Evolutionary conservation across 768 basidiomycete species (phyloP).

Genomic region (Zangia roseola): DNA sequence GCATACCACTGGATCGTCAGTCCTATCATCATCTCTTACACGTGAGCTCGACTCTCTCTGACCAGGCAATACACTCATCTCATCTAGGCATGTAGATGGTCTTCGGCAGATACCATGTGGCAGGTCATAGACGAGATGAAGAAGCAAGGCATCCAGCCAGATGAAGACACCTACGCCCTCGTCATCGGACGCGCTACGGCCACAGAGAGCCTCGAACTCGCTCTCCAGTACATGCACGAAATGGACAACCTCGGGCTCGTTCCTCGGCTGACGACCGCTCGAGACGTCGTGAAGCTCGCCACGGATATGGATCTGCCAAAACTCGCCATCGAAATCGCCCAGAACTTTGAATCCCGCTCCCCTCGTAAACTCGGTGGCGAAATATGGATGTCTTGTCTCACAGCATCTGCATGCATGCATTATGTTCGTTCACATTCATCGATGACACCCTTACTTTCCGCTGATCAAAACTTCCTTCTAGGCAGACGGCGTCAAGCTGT

Average conservation of each 20-base stretch:
- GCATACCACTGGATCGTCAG: conserved; percentile 46
- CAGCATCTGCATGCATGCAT: conserved; percentile 58
- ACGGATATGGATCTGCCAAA: conserved; percentile 54
- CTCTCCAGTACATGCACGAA: conserved; percentile 57
- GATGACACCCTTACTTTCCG: not conserved
- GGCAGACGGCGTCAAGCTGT: conserved; percentile 62
- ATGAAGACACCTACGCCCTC: conserved; percentile 50
- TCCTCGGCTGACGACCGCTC: conserved; percentile 48
- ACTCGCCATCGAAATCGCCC: conserved; percentile 71
- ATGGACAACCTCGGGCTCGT: conserved; percentile 53
- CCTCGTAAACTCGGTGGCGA: conserved; percentile 50
- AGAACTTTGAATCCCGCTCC: conserved; percentile 55
- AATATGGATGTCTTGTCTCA: conserved; percentile 68
- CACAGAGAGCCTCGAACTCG: conserved; percentile 60
- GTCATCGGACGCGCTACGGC: conserved; percentile 49
- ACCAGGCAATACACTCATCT: conserved; percentile 7
- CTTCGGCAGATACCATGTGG: conserved; percentile 41
- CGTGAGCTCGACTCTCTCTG: conserved; percentile 37
- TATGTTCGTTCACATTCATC: conserved; percentile 56
- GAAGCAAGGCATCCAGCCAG: conserved; percentile 45
- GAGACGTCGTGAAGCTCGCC: conserved; percentile 52
- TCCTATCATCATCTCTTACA: conserved; percentile 61
- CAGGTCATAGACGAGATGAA: conserved; percentile 57
- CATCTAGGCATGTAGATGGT: conserved; percentile 45
- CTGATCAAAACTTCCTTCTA: conserved; percentile 28